These are phyloP conservation scores for Yamadazyma mexicana DNA, from an alignment of 1,139 yeast species.

Conservation along the genomic window DNA sequence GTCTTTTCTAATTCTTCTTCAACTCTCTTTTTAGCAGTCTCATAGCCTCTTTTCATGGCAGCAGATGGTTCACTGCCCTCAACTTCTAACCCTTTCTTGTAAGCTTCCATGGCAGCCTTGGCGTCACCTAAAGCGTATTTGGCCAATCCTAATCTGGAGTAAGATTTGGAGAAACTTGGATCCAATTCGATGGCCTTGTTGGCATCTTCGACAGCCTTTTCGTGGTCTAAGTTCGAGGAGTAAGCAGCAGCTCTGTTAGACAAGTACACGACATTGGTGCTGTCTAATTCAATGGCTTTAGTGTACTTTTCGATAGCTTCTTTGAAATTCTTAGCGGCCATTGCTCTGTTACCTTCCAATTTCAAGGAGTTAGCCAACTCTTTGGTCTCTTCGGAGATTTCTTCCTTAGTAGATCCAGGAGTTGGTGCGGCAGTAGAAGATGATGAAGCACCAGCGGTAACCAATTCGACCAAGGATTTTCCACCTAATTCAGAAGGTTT, in stretches of 20 bases:
- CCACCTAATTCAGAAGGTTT: slow-evolving; percentile 46
- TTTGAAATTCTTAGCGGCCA: slow-evolving; percentile 74
- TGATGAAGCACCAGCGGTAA: slow-evolving; percentile 25
- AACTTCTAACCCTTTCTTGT: slow-evolving; percentile 78
- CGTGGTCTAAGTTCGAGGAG: slow-evolving; percentile 74
- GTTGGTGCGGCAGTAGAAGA: slow-evolving; percentile 18
- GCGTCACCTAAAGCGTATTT: slow-evolving; percentile 88
- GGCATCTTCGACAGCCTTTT: slow-evolving; percentile 81
- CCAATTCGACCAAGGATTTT: slow-evolving; percentile 47
- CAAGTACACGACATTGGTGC: slow-evolving; percentile 76
- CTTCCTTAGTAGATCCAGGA: slow-evolving; percentile 1
- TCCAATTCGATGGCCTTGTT: slow-evolving; percentile 74
- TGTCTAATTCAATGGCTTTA: slow-evolving; percentile 72
- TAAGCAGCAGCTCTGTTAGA: slow-evolving; percentile 98
- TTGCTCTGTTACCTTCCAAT: slow-evolving; percentile 84
- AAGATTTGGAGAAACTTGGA: slow-evolving; percentile 85
- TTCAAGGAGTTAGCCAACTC: slow-evolving; percentile 81
- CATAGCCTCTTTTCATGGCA: slow-evolving; percentile 91
- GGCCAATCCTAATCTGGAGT: slow-evolving; percentile 93
- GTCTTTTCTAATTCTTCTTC: slow-evolving; percentile 65
- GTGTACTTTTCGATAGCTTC: slow-evolving; percentile 77
- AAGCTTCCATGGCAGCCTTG: slow-evolving; percentile 86
- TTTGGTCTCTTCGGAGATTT: slow-evolving; percentile 24
- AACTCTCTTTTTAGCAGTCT: slow-evolving; percentile 85
- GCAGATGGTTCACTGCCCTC: slow-evolving; percentile 87